Percentiles rank a stretch among this genome's conserved stretches.
phyloP scores from a whole-genome alignment of 2,329 filamentous ascomycete genomes.

The Onygenales sp. region DNA sequence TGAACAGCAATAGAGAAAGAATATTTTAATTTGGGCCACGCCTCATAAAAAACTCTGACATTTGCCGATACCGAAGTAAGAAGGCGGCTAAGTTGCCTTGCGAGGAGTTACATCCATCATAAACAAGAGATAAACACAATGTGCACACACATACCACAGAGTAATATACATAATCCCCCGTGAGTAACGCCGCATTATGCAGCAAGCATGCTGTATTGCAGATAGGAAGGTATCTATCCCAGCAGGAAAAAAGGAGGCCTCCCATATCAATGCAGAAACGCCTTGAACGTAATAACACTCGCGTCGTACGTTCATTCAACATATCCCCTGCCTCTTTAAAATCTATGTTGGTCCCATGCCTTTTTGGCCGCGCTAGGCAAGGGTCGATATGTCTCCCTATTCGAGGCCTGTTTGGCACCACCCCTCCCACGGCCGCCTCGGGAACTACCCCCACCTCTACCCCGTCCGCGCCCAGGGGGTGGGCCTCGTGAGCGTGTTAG shows the following conservation, averaged over 20 bases:
- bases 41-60: no score
- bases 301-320: neutral
- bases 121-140: no score
- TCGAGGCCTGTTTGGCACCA: conserved; percentile 5
- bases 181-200: no score
- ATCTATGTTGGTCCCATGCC: conserved; percentile 22
- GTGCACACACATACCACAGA: no score
- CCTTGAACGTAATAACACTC: neutral
- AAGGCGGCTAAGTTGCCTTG: no score
- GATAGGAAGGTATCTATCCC: neutral
- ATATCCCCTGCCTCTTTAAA: conserved; percentile 11
- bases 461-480: conserved; percentile 6
- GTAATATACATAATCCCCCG: no score
- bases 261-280: neutral
- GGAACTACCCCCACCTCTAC: conserved; percentile 13
- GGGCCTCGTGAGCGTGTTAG: conserved; percentile 8
- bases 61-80: no score
- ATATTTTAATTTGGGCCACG: no score
- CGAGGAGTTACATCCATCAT: no score
- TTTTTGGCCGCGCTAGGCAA: conserved; percentile 24
- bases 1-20: no score
- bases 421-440: conserved; percentile 1
- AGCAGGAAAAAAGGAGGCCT: neutral
- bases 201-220: no score
- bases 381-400: conserved; percentile 22